phyloP scores from a whole-genome alignment of 164 flowering plant species.

The Akebia trifoliata region DNA sequence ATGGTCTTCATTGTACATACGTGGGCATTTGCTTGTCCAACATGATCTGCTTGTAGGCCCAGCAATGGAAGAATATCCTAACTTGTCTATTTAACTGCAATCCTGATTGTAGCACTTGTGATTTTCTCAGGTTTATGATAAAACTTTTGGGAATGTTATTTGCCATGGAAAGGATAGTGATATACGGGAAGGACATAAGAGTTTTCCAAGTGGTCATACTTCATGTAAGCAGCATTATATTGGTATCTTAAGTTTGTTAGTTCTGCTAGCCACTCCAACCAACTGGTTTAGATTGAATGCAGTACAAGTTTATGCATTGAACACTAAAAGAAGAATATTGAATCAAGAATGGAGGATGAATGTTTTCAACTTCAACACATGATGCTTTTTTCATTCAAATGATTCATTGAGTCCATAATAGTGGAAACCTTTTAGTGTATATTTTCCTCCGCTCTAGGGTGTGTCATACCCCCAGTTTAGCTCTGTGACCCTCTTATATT shows the following conservation, averaged over 20 bases:
- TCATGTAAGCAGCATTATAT: conserved; percentile 46
- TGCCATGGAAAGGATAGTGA: conserved; percentile 63
- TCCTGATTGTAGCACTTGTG: not conserved
- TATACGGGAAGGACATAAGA: conserved; percentile 80
- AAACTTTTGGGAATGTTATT: conserved; percentile 48
- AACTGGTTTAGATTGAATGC: not conserved
- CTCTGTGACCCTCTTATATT: too few relatives aligned
- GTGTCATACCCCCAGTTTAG: too few relatives aligned
- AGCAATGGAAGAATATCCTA: too few relatives aligned
- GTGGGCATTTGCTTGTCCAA: too few relatives aligned
- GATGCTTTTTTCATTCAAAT: not conserved
- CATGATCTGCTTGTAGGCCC: too few relatives aligned
- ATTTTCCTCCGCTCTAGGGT: too few relatives aligned
- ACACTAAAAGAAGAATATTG: not conserved
- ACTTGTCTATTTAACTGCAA: too few relatives aligned
- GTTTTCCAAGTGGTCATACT: conserved; percentile 87
- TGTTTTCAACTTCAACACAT: not conserved
- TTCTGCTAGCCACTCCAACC: not conserved
- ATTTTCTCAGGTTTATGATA: conserved; percentile 45
- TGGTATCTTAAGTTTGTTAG: not conserved
- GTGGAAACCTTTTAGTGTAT: too few relatives aligned
- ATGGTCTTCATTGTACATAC: too few relatives aligned
- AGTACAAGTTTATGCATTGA: not conserved
- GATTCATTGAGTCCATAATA: not conserved
- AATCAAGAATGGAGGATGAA: not conserved